Percentiles rank a stretch among this genome's conserved stretches.
phyloP scores from a whole-genome alignment of 2,329 filamentous ascomycete genomes.

The Colletotrichum horii region DNA sequence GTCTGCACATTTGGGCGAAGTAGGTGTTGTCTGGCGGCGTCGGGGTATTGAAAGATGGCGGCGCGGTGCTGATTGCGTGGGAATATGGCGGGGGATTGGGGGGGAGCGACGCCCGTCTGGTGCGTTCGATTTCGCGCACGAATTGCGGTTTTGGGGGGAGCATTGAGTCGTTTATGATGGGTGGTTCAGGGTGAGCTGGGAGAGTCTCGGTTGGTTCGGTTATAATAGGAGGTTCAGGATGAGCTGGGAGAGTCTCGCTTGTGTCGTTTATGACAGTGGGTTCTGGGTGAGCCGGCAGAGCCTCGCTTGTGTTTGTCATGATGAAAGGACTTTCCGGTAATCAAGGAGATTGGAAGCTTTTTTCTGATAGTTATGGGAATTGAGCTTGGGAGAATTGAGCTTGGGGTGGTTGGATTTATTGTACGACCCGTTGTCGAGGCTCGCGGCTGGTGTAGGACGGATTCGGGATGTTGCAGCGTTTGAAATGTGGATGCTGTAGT shows the following conservation, averaged over 20 bases:
- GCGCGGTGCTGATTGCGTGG: not conserved
- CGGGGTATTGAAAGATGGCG: not conserved
- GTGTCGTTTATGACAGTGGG: not conserved
- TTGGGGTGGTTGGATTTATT: not conserved
- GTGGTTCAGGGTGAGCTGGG: not conserved
- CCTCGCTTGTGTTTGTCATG: not conserved
- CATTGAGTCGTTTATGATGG: not conserved
- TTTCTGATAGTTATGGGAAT: not conserved
- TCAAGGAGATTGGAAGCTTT: not conserved
- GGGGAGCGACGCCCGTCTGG: not conserved
- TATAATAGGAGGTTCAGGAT: not conserved
- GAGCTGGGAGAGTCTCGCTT: not conserved
- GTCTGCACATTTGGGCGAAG: not conserved
- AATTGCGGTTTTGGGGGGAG: constrained; percentile 4
- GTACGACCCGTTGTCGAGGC: not conserved
- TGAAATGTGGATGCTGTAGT: not conserved
- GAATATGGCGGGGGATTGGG: not conserved
- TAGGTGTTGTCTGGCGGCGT: not conserved
- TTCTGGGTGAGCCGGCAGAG: not conserved
- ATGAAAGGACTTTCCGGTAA: not conserved
- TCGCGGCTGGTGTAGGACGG: constrained; percentile 1
- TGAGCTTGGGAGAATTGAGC: not conserved
- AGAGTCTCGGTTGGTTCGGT: not conserved
- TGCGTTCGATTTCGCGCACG: constrained; percentile 7
- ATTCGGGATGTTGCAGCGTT: not conserved